phyloP scores from a whole-genome alignment of 2,329 filamentous ascomycete genomes.

The Fulvia fulva region DNA sequence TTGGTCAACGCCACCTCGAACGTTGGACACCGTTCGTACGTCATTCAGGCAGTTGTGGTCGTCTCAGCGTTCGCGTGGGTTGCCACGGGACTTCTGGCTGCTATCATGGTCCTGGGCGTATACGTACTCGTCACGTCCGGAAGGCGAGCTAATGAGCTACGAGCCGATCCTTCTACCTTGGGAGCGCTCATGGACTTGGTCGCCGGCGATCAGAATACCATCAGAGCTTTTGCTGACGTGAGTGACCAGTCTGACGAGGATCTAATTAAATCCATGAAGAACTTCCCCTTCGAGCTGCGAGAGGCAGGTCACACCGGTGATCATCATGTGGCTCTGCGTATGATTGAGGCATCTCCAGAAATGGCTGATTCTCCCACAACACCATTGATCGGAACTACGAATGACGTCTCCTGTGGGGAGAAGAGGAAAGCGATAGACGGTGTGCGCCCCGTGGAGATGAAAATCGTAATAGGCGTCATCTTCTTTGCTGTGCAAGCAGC shows the following conservation, averaged over 20 bases:
- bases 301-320: not conserved
- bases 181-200: conserved; percentile 35
- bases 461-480: conserved; percentile 6
- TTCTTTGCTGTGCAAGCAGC: conserved; percentile 15
- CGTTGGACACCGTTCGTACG: conserved; percentile 23
- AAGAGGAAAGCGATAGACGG: not conserved
- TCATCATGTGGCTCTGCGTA: not conserved
- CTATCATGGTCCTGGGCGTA: conserved; percentile 24
- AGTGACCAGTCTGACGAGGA: not conserved
- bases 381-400: not conserved
- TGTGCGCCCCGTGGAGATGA: conserved; percentile 15
- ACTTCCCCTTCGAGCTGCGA: not conserved
- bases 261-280: not conserved
- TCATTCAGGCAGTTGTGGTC: conserved; percentile 35
- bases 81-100: conserved; percentile 34
- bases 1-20: conserved; percentile 9
- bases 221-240: conserved; percentile 1
- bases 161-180: conserved; percentile 35
- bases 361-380: not conserved
- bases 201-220: conserved; percentile 8
- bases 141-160: conserved; percentile 2
- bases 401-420: not conserved
- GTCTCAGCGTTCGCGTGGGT: conserved; percentile 38
- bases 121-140: conserved; percentile 21
- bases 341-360: not conserved